Base-by-base conservation (phyloP, 805 yeast species). In the Starmerella apis region DNA sequence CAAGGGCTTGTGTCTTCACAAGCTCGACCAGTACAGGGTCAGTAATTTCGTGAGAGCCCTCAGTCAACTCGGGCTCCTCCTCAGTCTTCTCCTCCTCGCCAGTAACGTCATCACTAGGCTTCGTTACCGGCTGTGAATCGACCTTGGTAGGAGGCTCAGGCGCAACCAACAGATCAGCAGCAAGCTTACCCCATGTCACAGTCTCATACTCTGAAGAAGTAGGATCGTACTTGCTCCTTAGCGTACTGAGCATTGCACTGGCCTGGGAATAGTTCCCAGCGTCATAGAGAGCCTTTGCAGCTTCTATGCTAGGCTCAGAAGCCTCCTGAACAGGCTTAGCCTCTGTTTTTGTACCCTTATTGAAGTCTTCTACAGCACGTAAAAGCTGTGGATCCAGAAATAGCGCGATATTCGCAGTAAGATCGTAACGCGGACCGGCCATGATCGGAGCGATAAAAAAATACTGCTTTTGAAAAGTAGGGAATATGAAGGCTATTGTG, bases 301-400 rank as follows among this genome's bases (percentile, higher is more conserved):
- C 18, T 72, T 72, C 72, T 68, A 52, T 38, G 38, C 47, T 48
- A 16, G 54, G 51, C 38, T 44, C 45, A 28, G 42, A 9, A 24
- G 36, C 19, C 9, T 44, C 33, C 19, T 46, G 47, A 18, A 14
- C 50, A 10, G 35, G 18, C 39, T 36, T 37, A 13, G 52, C 32
- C 11, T 46, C 36, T 7, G 48, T 48, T 3, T 33, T 11, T 45
- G 61, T 55, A 28, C 71, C 68, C 13, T 10, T 38, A 46, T 73
- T 67, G 41, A 71, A 72, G 60, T 74, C 78, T 27, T 77, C 63
- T 56, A 79, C 63, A 41, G 78, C 78, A 54, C 73, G 76, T 50
- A 74, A 68, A 62, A 80, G 65, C 58, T 78, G 82, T 54, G 83
- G 72, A 65, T 80, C 86, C 59, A 80, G 65, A 59, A 77, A 80